phyloP scores from a whole-genome alignment of 495 filamentous ascomycete genomes.

The Neurospora sp. region DNA sequence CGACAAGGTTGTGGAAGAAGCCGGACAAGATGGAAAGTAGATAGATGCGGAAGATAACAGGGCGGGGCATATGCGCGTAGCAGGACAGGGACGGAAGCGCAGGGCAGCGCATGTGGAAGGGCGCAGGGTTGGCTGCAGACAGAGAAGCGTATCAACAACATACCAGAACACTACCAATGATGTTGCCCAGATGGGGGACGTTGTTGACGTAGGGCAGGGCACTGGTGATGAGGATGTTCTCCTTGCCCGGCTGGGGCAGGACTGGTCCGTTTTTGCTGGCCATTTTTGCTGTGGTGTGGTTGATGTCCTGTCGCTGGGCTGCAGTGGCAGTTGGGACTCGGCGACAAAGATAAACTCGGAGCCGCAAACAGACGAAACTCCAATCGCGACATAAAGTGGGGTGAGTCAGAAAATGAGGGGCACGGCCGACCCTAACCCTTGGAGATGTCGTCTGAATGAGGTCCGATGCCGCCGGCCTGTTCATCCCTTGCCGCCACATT shows the following conservation, averaged over 20 bases:
- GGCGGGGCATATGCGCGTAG: not conserved
- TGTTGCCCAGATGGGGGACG: conserved; percentile 89
- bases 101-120: not conserved
- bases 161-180: conserved; percentile 76
- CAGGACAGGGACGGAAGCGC: not conserved
- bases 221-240: conserved; percentile 50
- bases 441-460: not conserved
- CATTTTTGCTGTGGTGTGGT: not conserved
- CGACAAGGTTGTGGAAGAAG: too few relatives aligned
- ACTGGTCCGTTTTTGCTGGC: conserved; percentile 6
- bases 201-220: conserved; percentile 90
- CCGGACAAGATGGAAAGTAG: too few relatives aligned
- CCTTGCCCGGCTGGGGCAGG: conserved; percentile 38
- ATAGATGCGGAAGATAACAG: not conserved
- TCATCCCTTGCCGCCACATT: not conserved
- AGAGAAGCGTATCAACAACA: not conserved
- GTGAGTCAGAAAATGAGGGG: not conserved
- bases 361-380: not conserved
- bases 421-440: not conserved
- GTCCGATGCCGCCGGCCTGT: not conserved
- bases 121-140: not conserved
- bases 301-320: not conserved
- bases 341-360: not conserved
- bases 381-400: not conserved
- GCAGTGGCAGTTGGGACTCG: not conserved